Evolutionary conservation across 2,329 filamentous ascomycete species (phyloP), one percentile per base, ranked within the genome.

Genomic region (Colletotrichum shisoi): DNA sequence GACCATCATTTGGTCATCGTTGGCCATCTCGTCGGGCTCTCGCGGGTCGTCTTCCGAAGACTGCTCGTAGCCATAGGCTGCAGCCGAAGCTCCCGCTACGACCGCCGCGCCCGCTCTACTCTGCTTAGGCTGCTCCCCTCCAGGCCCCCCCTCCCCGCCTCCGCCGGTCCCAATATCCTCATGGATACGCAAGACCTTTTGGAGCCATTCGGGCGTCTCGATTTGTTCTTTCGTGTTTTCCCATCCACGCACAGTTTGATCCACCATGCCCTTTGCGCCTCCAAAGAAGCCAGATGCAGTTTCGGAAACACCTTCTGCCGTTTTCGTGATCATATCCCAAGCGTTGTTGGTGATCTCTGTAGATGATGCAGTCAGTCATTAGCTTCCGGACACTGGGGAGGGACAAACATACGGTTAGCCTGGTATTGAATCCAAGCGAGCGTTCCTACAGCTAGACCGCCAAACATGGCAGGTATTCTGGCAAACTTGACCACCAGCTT

Each of bases 1-100:
- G 72, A 97, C 85, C 95, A 99, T 99, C 94, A 99, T 99, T 79
- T 99, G 95, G 76, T 99, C 95, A 74, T 99, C 95, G 73, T 89
- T 88, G 19, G 93, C 92, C 56, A 85, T 84, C 74, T 91, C 88
- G 63, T 90, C 87, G 21, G 81, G 83, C 9, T 83, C 81, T 62
- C 88, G 83, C 4, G 83, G 78, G 70, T 90, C 87, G 42, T 94
- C 87, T 42, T 91, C 87, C 45, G 83, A 79, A 2, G 88, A 86
- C 64, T 89, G 84, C 24, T 92, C 89, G 73, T 94, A 90, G 44
- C 90, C 92, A 75, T 96, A 93, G 0, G 92, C 92, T 17, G 90
- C 87, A 39, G 89, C 92, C 40, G 90, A 89, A 34, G 90, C 91
- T 67, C 88, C 92, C 6, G 83, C 87, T n/a, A 86, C 89, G 17